Conservation (phyloP, 208 protist species). For the Crithidia bombi region DNA sequence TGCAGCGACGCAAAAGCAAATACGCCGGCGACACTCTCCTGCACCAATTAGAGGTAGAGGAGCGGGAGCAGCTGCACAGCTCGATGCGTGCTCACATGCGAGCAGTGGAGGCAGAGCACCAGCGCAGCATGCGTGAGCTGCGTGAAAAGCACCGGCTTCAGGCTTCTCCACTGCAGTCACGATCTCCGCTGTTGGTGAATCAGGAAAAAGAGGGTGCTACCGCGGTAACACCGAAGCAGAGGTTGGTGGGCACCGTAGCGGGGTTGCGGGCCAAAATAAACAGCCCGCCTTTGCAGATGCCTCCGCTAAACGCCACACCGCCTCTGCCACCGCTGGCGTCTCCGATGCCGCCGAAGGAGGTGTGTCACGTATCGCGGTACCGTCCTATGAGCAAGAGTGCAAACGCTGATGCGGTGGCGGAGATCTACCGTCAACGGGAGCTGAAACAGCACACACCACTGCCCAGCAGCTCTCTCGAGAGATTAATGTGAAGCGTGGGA, state of each 20-base stretch:
- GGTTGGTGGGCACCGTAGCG: not conserved
- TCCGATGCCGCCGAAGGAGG: not conserved
- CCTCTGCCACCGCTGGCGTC: slow-evolving; percentile 5
- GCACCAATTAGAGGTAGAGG: slow-evolving; percentile 14
- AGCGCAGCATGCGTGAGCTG: slow-evolving; percentile 14
- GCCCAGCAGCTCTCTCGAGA: not conserved
- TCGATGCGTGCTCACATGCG: slow-evolving; percentile 19
- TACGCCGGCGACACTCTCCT: slow-evolving; percentile 2
- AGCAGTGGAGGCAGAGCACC: slow-evolving; percentile 13
- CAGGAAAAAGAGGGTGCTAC: not conserved
- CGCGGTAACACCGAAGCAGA: not conserved
- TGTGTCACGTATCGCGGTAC: not conserved
- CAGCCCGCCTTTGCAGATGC: not conserved
- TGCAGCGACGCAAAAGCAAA: slow-evolving; percentile 16
- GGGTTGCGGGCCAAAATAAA: not conserved
- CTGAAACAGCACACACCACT: not conserved
- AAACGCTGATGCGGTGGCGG: not conserved
- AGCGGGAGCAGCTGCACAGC: slow-evolving; percentile 14
- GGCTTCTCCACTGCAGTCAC: not conserved
- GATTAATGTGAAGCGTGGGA: not conserved
- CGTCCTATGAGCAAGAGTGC: not conserved
- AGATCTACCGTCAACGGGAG: slow-evolving; percentile 17
- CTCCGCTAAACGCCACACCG: not conserved
- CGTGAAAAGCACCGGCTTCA: not conserved
- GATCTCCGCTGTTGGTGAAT: not conserved